A percentile compares a stretch with the other conserved stretches of the same genome.
Conservation (phyloP, 1,284 basidiomycete genomes). For the Cutaneotrichosporon cutaneum region DNA sequence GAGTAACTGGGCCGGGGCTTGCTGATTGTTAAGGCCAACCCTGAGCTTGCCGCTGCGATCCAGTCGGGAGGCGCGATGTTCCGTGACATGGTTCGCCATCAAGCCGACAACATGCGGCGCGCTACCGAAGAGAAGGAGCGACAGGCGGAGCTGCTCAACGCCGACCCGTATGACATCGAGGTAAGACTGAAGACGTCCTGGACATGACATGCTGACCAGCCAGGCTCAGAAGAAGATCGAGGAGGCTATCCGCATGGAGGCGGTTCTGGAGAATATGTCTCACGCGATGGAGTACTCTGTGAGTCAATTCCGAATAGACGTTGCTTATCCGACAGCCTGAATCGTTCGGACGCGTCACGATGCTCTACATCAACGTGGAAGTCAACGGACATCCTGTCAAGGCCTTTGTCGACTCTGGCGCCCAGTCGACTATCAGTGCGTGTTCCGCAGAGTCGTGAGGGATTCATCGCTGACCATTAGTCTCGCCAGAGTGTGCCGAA, state of each 20-base stretch:
- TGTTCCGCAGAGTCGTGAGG: slow-evolving; percentile 22
- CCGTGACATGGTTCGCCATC: slow-evolving; percentile 67
- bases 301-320: slow-evolving; percentile 52
- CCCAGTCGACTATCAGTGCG: slow-evolving; percentile 93
- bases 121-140: slow-evolving; percentile 61
- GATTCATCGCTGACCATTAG: slow-evolving; percentile 52
- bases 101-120: slow-evolving; percentile 61
- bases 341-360: slow-evolving; percentile 87
- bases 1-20: slow-evolving; percentile 26
- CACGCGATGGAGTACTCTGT: slow-evolving; percentile 83
- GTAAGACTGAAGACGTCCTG: slow-evolving; percentile 46
- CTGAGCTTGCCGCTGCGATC: slow-evolving; percentile 74
- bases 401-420: slow-evolving; percentile 97
- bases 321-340: slow-evolving; percentile 67
- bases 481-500: slow-evolving; percentile 93
- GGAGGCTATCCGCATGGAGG: slow-evolving; percentile 86
- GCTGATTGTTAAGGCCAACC: slow-evolving; percentile 60
- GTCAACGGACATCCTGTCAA: slow-evolving; percentile 88
- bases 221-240: slow-evolving; percentile 82
- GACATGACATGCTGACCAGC: not conserved
- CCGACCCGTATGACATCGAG: slow-evolving; percentile 86
- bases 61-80: slow-evolving; percentile 68
- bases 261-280: slow-evolving; percentile 84
- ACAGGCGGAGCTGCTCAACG: slow-evolving; percentile 69
- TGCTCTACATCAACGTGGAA: slow-evolving; percentile 81